phyloP scores from a whole-genome alignment of 768 basidiomycete species.

The Naganishia vishniacii region DNA sequence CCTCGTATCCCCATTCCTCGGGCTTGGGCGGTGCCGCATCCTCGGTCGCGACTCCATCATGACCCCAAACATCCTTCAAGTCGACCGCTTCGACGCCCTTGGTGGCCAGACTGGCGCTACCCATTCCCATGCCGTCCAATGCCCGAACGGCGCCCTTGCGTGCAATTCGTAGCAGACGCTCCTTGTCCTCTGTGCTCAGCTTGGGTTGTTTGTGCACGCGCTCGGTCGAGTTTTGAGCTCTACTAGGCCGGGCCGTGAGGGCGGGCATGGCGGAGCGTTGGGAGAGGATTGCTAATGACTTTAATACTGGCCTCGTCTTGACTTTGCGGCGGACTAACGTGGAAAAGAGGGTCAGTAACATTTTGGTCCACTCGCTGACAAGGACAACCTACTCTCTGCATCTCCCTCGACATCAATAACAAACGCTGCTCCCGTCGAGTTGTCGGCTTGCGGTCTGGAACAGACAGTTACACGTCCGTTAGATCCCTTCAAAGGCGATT shows the following conservation, averaged over 20 bases:
- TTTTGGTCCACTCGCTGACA: no score
- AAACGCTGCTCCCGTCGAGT: not conserved
- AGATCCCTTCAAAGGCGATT: no score
- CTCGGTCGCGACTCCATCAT: slow-evolving; percentile 36
- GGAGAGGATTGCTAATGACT: slow-evolving; percentile 69
- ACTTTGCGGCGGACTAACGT: slow-evolving; percentile 29
- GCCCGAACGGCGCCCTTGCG: slow-evolving; percentile 26
- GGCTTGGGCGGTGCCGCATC: slow-evolving; percentile 38
- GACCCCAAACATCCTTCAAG: slow-evolving; percentile 51
- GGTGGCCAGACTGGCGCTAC: slow-evolving; percentile 43
- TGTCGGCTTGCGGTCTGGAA: not conserved
- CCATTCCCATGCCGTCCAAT: slow-evolving; percentile 28
- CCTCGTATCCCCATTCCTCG: slow-evolving; percentile 51
- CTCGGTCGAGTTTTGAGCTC: slow-evolving; percentile 15
- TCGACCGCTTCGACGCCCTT: slow-evolving; percentile 52
- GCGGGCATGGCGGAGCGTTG: slow-evolving; percentile 86
- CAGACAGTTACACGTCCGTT: no score
- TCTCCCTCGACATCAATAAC: slow-evolving; percentile 27
- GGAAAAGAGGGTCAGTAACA: not conserved
- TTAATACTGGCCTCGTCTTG: slow-evolving; percentile 40
- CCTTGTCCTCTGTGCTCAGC: slow-evolving; percentile 66
- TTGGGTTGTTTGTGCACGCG: slow-evolving; percentile 36
- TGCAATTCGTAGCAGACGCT: slow-evolving; percentile 67
- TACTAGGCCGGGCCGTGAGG: slow-evolving; percentile 55
- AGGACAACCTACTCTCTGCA: slow-evolving; percentile 1